Base-by-base conservation (phyloP, 2,329 filamentous ascomycete genomes). In the Cytospora paraplurivora region DNA sequence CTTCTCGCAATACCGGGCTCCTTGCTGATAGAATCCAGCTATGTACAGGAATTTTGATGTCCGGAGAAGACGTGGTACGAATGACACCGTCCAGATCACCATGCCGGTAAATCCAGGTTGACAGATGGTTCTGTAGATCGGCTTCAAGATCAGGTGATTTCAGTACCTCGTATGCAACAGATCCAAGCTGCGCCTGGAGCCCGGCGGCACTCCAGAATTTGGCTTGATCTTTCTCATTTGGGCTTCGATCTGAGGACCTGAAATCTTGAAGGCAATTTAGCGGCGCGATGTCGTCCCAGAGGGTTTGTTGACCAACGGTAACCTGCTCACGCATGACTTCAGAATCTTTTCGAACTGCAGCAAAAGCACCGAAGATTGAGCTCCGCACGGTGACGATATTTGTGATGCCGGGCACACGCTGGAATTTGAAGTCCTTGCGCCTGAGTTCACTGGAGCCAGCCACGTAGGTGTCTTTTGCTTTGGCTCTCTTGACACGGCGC, bases 361-460 rank as follows among this genome's bases (percentile, higher is more conserved):
- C 91, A 78, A 94, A 98, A 0, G 94, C 91, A 5, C 95, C 95
- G 75, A 91, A 96, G 0, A 89, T 86, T 38, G 95, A 98, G 69
- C 93, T 94, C 68, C 93, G 85, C 8, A 98, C 93, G 4, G 88
- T 88, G 37, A 90, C 84, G 15, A 96, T 92, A 41, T 93, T 88
- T 1, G 92, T 97, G 62, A 99, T 85, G 50, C 91, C 93, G 1
- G 95, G 90, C 10, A 99, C 87, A 63, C 95, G 88, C 70, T 94
- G 88, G 69, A 98, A 99, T 73, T 99, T 99, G 80, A 96, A 97
- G 72, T 97, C 93, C 69, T 96, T 96, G 13, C 86, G 84, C 70
- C 87, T 90, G 38, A 83, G 80, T 27, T 88, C 86, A 1, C 78
- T 75, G 1, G 75, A 75, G 4, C 78, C 79, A 13, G 78, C 59